Evolutionary conservation across 495 filamentous ascomycete species (phyloP).

Genomic region (Penicillium steckii): DNA sequence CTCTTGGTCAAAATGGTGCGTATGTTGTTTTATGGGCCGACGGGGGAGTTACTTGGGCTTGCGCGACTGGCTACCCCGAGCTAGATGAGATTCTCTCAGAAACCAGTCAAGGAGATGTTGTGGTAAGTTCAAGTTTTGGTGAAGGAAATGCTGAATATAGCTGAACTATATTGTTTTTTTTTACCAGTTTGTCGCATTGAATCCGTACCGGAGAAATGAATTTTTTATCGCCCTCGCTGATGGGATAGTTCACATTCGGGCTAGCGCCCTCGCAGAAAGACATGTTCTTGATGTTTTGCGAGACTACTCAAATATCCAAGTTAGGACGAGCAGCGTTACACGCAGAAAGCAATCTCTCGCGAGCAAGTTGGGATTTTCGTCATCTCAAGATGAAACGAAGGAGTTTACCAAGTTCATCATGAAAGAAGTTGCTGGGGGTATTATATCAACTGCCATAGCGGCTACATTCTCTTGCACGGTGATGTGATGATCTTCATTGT

Average conservation of each 20-base stretch:
- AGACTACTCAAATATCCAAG: background rate
- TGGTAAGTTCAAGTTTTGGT: background rate
- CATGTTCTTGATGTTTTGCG: conserved; percentile 1
- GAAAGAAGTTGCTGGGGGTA: conserved; percentile 3
- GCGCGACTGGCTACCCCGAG: background rate
- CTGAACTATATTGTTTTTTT: too few relatives aligned
- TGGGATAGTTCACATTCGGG: conserved; percentile 7
- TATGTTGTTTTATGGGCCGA: conserved; percentile 4
- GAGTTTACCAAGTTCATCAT: conserved; percentile 3
- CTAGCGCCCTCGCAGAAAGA: conserved; percentile 1
- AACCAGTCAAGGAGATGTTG: conserved; percentile 2
- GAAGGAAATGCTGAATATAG: background rate
- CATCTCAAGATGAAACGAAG: background rate
- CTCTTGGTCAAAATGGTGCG: background rate
- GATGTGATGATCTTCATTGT: background rate
- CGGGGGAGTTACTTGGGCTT: background rate
- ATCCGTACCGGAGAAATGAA: conserved; percentile 2
- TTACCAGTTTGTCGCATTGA: background rate
- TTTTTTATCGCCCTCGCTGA: conserved; percentile 7
- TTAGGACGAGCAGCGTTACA: background rate
- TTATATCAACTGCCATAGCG: conserved; percentile 5
- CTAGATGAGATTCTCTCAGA: background rate
- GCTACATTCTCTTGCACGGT: conserved; percentile 7
- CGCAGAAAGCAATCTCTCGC: background rate
- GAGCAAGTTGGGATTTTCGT: background rate